Conservation (phyloP, 129 eudicot genomes). For the Lactuca sativa region DNA sequence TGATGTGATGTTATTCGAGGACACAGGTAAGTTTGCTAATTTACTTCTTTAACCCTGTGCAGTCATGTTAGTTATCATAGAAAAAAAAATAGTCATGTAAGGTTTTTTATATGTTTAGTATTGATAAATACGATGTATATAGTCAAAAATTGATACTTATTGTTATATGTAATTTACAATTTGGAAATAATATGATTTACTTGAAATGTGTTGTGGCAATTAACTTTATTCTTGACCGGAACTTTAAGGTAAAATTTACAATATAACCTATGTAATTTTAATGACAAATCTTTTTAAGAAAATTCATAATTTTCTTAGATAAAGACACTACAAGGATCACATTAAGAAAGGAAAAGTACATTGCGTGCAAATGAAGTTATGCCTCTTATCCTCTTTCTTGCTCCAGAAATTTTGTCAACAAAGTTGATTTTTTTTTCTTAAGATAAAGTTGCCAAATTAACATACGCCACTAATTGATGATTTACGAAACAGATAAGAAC, state of each 20-base stretch:
- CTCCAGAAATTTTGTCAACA: no score
- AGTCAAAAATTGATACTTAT: neutral
- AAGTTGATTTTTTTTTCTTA: no score
- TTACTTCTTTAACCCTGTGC: neutral
- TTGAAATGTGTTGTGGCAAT: neutral
- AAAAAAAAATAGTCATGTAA: neutral
- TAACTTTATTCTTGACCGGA: neutral
- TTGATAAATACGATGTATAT: neutral
- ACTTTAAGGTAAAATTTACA: neutral
- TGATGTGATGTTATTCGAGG: constrained; percentile 9
- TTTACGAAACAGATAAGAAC: no score
- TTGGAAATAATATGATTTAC: neutral
- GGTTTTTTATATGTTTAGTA: neutral
- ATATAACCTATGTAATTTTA: neutral
- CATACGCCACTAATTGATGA: no score
- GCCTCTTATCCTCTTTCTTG: no score
- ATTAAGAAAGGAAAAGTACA: no score
- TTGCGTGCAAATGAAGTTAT: neutral
- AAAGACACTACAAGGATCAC: neutral
- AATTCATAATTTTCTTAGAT: neutral
- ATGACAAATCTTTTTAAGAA: no score
- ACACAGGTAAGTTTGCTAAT: neutral
- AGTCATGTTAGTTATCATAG: constrained; percentile 3
- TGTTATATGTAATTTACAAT: neutral
- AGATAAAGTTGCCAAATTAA: no score